Base-by-base conservation (phyloP, 495 filamentous ascomycete genomes). In the Aspergillus funiculosus region DNA sequence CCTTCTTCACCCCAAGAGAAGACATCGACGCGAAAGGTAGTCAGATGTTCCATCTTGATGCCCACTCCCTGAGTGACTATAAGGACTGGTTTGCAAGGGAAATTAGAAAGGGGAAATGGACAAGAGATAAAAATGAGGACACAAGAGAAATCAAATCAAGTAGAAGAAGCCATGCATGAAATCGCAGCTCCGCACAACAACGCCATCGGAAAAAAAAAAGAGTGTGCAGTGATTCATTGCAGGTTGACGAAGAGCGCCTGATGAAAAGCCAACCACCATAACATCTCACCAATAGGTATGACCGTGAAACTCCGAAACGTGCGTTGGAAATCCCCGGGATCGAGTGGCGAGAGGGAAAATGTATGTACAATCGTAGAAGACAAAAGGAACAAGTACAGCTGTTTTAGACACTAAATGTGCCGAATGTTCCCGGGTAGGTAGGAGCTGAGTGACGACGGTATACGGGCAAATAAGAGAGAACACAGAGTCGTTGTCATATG, bases 221-320 rank as follows among this genome's bases (percentile, higher is more conserved):
- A 14, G 13, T 19, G 20, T 20, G 17, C 26, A 21, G 22, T 41
- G 14, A 17, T 18, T 20, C 25, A 21, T 31, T 18, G 15, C 11
- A 6, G 3, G 27, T 18, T 28, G 22, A 19, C 13, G 4, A 43
- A 43, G 27, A 15, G 24, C 29, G 19, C 31, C 28, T 21, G 17
- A 8, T 17, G 9, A 14, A 43, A 6, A 43, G 15, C 26, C 39
- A 43, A 43, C 40, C 31, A 21, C 40, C 17, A 28, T 14, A 26
- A 26, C 40, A 18, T 22, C n/a, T 25, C 18, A 32, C 40, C 40
- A 25, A 34, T n/a, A 32, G 11, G 25, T 21, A 32, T 17, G 29
- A 25, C 40, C 28, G 28, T 32, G 14, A n/a, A 34, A 43, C 40
- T 43, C 40, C 40, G 28, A 32, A 43, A 25, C 19, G 34, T 43